Evolutionary conservation across 768 basidiomycete species (phyloP), one percentile per base, ranked within the genome.

Genomic region (Lentinula guzmanii): DNA sequence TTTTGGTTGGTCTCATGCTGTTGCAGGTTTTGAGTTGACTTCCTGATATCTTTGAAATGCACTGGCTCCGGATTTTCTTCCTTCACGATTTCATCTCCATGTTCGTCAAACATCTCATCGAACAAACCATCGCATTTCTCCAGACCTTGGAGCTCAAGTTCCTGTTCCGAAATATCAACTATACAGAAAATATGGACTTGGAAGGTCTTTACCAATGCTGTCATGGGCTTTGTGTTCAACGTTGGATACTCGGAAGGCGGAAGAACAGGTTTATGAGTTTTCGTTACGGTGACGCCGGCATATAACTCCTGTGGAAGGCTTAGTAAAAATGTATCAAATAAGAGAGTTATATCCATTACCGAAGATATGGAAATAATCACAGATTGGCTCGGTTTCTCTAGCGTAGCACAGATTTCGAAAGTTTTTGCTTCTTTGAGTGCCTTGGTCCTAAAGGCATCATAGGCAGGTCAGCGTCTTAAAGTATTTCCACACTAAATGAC

Each of bases 321-420:
- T 61, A 60, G 62, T 62, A 61, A 61, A 62, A 57, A 31, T 52
- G 45, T 48, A 39, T n/a, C n/a, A 52, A 21, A 57, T 41, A 50
- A 52, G 50, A 24, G 50, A 60, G 35, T 42, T 13, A 8, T 4
- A 41, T 16, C 37, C 62, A 75, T 66, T 73, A 91, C 91, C 34
- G 90, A 84, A 65, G 84, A 75, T 4, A 90, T 80, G 28, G 82
- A 76, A 50, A 88, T 82, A 13, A 75, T 65, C 33, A 92, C 73
- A 48, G 75, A 74, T 74, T 95, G 92, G 66, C 91, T 93, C 2
- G 91, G 90, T 66, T 86, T 91, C 10, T 77, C 83, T 24, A 97
- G 75, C 51, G 79, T 74, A 1, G 80, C 86, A 1, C 71, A 77
- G 21, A 95, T 71, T 15, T 75, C 76, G 59, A 93, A 91, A 1